A percentile compares a stretch with the other conserved stretches of the same genome.
These are phyloP conservation scores for Sphagnum contortum DNA, from an alignment of 225 moss, liverwort and hornwort genomes.

Conservation along the genomic window DNA sequence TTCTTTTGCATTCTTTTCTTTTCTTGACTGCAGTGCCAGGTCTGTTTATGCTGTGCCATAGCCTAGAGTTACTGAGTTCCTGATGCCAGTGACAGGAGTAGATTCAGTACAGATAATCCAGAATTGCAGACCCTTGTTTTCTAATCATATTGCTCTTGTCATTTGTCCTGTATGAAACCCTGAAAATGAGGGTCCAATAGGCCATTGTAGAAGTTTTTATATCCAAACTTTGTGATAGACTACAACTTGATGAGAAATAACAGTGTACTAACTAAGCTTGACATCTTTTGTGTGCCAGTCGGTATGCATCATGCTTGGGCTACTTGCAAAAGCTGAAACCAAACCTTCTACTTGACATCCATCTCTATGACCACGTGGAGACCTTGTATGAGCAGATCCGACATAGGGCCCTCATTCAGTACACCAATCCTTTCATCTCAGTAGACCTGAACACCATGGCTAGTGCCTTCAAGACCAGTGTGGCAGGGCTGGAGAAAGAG, in stretches of 20 bases:
- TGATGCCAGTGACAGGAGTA: no score
- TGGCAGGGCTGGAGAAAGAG: slow-evolving; percentile 95
- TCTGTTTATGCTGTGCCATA: background rate
- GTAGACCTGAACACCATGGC: slow-evolving; percentile 98
- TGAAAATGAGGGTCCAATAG: no score
- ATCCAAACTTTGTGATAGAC: no score
- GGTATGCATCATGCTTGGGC: slow-evolving; percentile 95
- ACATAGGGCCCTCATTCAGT: slow-evolving; percentile 96
- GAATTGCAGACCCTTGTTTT: no score
- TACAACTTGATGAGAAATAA: no score
- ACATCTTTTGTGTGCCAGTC: slow-evolving; percentile 39
- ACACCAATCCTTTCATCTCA: slow-evolving; percentile 97
- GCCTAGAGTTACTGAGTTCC: no score
- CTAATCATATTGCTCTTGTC: no score
- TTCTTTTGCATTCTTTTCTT: background rate
- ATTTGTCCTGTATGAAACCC: no score
- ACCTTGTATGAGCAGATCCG: slow-evolving; percentile 92
- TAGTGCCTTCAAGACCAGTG: slow-evolving; percentile 95
- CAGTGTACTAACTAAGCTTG: no score
- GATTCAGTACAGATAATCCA: no score
- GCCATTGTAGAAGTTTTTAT: no score
- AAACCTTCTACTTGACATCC: slow-evolving; percentile 82
- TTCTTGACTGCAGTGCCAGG: background rate
- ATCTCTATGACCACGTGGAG: slow-evolving; percentile 93
- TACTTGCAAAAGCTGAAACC: slow-evolving; percentile 96